Conservation (phyloP, 768 basidiomycete genomes). For the Obba rivulosa region DNA sequence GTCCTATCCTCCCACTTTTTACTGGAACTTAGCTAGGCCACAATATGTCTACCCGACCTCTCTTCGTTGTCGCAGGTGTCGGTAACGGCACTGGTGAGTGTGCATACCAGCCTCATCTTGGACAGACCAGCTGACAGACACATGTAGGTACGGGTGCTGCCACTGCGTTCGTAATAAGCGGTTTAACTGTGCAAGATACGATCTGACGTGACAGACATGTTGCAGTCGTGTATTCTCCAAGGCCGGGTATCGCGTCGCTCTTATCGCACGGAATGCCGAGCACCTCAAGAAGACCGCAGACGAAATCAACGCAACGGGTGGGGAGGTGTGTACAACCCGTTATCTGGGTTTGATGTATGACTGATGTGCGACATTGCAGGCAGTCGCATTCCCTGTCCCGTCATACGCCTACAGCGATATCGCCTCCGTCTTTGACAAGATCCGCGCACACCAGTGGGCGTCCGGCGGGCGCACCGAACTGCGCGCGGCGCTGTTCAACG, state of each 20-base stretch:
- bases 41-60: conserved; percentile 26
- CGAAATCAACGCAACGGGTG: conserved; percentile 30
- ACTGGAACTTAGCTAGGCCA: background rate
- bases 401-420: conserved; percentile 29
- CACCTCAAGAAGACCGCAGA: conserved; percentile 28
- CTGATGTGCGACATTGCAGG: conserved; percentile 20
- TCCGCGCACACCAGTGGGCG: conserved; percentile 27
- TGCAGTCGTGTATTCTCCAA: conserved; percentile 33
- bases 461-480: conserved; percentile 22
- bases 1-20: background rate
- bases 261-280: conserved; percentile 32
- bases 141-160: conserved; percentile 33
- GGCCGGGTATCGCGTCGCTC: conserved; percentile 35
- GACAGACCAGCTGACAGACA: background rate
- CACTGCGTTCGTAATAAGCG: conserved; percentile 29
- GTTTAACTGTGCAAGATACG: background rate
- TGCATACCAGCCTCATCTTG: background rate
- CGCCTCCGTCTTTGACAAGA: conserved; percentile 26
- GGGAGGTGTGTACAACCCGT: conserved; percentile 23
- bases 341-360: background rate
- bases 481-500: conserved; percentile 37
- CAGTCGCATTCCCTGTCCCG: conserved; percentile 31
- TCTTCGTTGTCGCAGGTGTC: conserved; percentile 37
- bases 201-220: background rate
- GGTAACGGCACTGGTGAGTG: conserved; percentile 33